phyloP scores from a whole-genome alignment of 208 protist genomes.

The Trypanosomatidae sp. region DNA sequence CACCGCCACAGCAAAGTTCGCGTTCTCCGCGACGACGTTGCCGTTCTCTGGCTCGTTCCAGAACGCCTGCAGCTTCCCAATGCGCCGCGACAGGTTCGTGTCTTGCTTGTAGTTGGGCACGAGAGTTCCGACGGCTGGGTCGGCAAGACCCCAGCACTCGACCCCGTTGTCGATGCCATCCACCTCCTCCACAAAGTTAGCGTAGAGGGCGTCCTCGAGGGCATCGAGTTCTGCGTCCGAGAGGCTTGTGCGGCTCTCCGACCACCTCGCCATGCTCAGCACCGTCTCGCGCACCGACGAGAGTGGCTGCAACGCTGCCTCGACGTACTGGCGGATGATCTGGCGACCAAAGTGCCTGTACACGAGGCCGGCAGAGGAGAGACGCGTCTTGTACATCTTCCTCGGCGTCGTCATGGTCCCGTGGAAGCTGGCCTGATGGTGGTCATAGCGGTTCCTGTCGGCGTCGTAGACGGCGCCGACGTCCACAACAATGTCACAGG shows the following conservation, averaged over 20 bases:
- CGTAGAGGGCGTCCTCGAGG: conserved; percentile 84
- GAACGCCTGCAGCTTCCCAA: conserved; percentile 80
- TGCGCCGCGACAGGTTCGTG: conserved; percentile 77
- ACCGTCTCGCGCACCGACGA: conserved; percentile 36
- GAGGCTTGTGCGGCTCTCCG: conserved; percentile 21
- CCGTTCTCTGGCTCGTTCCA: conserved; percentile 89
- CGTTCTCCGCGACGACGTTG: conserved; percentile 43
- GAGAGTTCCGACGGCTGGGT: conserved; percentile 27
- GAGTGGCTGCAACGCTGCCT: conserved; percentile 36
- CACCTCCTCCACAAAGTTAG: conserved; percentile 92
- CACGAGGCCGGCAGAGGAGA: conserved; percentile 93
- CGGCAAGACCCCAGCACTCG: conserved; percentile 53
- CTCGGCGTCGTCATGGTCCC: conserved; percentile 79
- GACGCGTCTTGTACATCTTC: conserved; percentile 77
- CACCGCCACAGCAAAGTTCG: conserved; percentile 86
- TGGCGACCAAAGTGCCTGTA: conserved; percentile 95
- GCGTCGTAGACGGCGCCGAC: conserved; percentile 95
- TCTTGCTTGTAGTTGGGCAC: conserved; percentile 76
- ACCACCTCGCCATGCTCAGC: conserved; percentile 47
- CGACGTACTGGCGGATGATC: conserved; percentile 78
- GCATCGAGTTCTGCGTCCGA: conserved; percentile 59
- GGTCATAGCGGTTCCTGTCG: conserved; percentile 87
- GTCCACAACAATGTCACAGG: conserved; percentile 92
- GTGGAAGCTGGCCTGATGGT: conserved; percentile 95
- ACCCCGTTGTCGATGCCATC: conserved; percentile 96